These are phyloP conservation scores for Beauveria pseudobassiana DNA, from an alignment of 2,329 filamentous ascomycete species.

Conservation along the genomic window DNA sequence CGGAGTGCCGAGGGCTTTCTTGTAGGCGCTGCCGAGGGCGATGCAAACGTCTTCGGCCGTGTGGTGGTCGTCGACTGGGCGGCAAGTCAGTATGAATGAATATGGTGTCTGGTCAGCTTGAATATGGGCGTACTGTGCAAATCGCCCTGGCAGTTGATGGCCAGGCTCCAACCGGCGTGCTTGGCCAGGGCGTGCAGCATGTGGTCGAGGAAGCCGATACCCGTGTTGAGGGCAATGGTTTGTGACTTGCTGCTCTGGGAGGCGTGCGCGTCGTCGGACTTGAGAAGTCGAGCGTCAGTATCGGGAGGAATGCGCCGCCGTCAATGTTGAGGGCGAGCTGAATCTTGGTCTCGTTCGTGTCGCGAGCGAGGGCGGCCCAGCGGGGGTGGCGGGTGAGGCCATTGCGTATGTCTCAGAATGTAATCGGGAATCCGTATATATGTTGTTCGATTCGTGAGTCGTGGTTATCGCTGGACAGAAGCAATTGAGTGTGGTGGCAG, in stretches of 20 bases:
- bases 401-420: background rate
- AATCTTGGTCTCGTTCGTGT: constrained; percentile 98
- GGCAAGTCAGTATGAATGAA: background rate
- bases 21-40: constrained; percentile 80
- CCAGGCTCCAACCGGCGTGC: constrained; percentile 89
- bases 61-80: constrained; percentile 91
- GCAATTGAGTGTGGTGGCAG: background rate
- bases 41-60: constrained; percentile 94
- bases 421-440: background rate
- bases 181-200: constrained; percentile 97
- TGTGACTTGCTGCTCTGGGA: constrained; percentile 78
- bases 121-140: constrained; percentile 64
- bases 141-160: constrained; percentile 77
- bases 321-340: constrained; percentile 88
- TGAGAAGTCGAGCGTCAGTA: constrained; percentile 48
- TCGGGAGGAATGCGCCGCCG: constrained; percentile 68
- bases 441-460: background rate
- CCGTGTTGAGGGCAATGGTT: constrained; percentile 80
- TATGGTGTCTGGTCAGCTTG: background rate
- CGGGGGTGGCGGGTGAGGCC: constrained; percentile 33
- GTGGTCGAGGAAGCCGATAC: constrained; percentile 96
- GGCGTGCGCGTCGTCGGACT: constrained; percentile 59
- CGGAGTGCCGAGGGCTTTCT: constrained; percentile 66
- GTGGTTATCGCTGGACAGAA: background rate
- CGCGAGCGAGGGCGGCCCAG: constrained; percentile 71